Conservation (phyloP, 306 rosid genomes). For the Argentina anserina region DNA sequence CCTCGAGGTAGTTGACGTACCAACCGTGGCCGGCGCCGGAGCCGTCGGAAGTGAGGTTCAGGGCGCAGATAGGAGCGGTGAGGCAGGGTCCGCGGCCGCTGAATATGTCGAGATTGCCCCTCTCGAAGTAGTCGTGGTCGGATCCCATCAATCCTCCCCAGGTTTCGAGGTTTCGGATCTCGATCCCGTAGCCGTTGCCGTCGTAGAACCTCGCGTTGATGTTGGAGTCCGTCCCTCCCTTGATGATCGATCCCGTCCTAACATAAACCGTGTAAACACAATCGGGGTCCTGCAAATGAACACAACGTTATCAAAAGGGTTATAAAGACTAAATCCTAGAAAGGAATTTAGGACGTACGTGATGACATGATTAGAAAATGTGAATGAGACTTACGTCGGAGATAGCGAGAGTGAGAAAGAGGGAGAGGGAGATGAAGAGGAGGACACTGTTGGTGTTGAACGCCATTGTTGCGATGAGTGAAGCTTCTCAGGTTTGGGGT, state of each 20-base stretch:
- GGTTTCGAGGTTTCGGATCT: constrained; percentile 41
- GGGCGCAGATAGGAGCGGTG: constrained; percentile 53
- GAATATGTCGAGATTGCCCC: constrained; percentile 86
- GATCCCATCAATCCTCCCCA: constrained; percentile 88
- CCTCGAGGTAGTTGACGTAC: constrained; percentile 84
- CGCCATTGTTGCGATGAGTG: constrained; percentile 33
- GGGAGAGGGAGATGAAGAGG: constrained; percentile 22
- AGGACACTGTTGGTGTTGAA: background rate
- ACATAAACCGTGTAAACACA: constrained; percentile 65
- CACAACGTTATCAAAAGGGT: background rate
- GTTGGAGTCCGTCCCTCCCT: constrained; percentile 75
- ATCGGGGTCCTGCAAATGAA: constrained; percentile 52
- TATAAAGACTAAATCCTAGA: background rate
- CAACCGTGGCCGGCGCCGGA: constrained; percentile 74
- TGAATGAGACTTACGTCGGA: constrained; percentile 17
- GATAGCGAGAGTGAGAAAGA: constrained; percentile 30
- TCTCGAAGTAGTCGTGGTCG: constrained; percentile 66
- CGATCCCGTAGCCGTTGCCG: constrained; percentile 43
- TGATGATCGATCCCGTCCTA: constrained; percentile 64
- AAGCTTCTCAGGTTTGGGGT: background rate
- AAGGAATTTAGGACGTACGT: background rate
- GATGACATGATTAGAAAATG: background rate
- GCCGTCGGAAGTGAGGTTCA: constrained; percentile 80
- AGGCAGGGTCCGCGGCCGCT: constrained; percentile 74
- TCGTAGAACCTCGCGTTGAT: constrained; percentile 49